These are phyloP conservation scores for Pyrenula aspistea DNA, from an alignment of 495 filamentous ascomycete species.

Conservation along the genomic window DNA sequence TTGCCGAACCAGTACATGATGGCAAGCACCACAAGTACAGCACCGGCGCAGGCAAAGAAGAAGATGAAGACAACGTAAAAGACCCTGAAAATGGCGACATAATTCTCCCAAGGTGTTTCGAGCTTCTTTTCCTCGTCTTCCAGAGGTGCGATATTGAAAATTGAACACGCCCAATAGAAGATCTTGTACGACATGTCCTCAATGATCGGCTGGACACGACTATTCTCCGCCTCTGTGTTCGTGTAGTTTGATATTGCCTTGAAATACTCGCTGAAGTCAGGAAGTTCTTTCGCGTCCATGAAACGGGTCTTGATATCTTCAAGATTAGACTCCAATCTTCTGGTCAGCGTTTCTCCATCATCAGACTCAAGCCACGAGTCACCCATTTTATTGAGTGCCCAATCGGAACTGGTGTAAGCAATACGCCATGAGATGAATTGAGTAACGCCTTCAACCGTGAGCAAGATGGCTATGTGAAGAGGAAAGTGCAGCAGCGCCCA, in stretches of 20 bases:
- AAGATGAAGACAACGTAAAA: constrained; percentile 26
- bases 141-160: constrained; percentile 11
- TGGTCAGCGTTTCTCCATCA: constrained; percentile 1
- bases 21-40: constrained; percentile 26
- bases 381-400: background rate
- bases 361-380: background rate
- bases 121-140: constrained; percentile 6
- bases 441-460: constrained; percentile 43
- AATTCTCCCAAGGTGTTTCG: constrained; percentile 5
- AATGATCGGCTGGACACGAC: constrained; percentile 12
- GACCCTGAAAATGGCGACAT: constrained; percentile 14
- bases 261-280: background rate
- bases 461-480: constrained; percentile 53
- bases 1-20: constrained; percentile 2
- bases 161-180: constrained; percentile 12
- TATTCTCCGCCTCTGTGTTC: constrained; percentile 2
- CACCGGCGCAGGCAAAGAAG: constrained; percentile 30
- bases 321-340: constrained; percentile 10
- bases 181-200: constrained; percentile 15
- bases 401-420: background rate
- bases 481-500: constrained; percentile 62
- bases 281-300: constrained; percentile 5
- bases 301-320: constrained; percentile 12
- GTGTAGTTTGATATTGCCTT: background rate
- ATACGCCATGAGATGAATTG: constrained; percentile 30